These are phyloP conservation scores for Cephalotrichum gorgonifer DNA, from an alignment of 2,329 filamentous ascomycete species.

Conservation along the genomic window DNA sequence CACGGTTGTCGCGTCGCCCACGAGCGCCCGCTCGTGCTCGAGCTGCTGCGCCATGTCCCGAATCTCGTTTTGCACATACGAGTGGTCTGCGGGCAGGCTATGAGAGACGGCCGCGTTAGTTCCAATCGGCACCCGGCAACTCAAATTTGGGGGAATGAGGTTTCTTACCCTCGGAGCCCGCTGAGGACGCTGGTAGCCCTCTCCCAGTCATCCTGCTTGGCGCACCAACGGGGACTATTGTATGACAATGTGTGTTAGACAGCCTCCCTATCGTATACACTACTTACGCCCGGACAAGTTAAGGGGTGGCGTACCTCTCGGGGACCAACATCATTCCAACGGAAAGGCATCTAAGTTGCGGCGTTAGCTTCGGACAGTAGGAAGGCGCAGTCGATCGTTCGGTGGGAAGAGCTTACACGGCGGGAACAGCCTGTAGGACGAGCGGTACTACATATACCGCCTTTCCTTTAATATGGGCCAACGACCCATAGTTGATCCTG, in stretches of 20 bases:
- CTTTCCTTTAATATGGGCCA: slow-evolving; percentile 33
- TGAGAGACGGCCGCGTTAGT: not conserved
- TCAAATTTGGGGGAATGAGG: not conserved
- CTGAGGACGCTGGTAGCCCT: slow-evolving; percentile 45
- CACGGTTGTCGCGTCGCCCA: slow-evolving; percentile 40
- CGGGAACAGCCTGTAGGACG: slow-evolving; percentile 54
- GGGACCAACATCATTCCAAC: slow-evolving; percentile 50
- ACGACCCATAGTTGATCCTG: slow-evolving; percentile 45
- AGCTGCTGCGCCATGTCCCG: slow-evolving; percentile 51
- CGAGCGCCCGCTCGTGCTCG: slow-evolving; percentile 49
- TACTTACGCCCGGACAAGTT: not conserved
- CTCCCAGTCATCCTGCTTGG: slow-evolving; percentile 59
- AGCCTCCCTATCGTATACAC: not conserved
- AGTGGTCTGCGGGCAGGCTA: slow-evolving; percentile 40
- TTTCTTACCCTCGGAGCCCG: slow-evolving; percentile 29
- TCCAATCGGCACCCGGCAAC: not conserved
- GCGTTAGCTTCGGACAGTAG: not conserved
- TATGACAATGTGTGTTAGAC: slow-evolving; percentile 8
- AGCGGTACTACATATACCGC: slow-evolving; percentile 52
- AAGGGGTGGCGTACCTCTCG: slow-evolving; percentile 22
- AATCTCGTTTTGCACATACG: slow-evolving; percentile 48
- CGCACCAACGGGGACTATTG: slow-evolving; percentile 56
- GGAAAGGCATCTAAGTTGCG: slow-evolving; percentile 33
- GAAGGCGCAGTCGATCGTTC: not conserved
- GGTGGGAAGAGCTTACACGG: slow-evolving; percentile 29